Evolutionary conservation across 2,329 filamentous ascomycete species (phyloP).

Genomic region (Aspergillus tamarii): DNA sequence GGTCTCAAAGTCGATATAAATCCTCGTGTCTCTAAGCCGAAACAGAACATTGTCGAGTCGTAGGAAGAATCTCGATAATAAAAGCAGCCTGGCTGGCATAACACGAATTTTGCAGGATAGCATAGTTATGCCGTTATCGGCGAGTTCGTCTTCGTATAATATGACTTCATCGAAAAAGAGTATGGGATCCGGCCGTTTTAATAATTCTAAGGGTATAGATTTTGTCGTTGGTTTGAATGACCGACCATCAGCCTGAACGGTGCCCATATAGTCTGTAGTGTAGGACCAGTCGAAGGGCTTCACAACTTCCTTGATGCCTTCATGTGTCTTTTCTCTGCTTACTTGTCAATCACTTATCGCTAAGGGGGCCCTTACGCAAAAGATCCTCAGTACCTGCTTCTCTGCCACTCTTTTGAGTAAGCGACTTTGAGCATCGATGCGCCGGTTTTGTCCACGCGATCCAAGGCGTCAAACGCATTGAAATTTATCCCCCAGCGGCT

Average conservation of each 20-base stretch:
- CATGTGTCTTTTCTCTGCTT: constrained; percentile 72
- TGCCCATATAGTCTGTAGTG: constrained; percentile 83
- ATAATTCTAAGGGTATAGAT: constrained; percentile 79
- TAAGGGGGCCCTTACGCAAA: background rate
- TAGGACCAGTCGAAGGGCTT: constrained; percentile 99
- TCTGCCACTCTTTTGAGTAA: constrained; percentile 86
- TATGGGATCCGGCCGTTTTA: constrained; percentile 89
- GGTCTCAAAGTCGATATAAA: constrained; percentile 86
- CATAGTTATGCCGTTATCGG: constrained; percentile 94
- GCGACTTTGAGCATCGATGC: constrained; percentile 89
- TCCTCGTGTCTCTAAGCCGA: constrained; percentile 82
- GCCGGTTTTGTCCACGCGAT: constrained; percentile 92
- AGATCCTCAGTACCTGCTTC: constrained; percentile 58
- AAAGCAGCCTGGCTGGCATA: constrained; percentile 83
- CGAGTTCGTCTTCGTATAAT: constrained; percentile 95
- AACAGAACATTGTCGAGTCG: constrained; percentile 87
- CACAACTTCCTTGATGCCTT: constrained; percentile 88
- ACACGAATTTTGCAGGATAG: constrained; percentile 89
- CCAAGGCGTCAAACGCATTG: constrained; percentile 83
- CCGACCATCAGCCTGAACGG: constrained; percentile 49
- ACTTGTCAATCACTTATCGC: constrained; percentile 42
- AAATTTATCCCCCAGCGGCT: constrained; percentile 81
- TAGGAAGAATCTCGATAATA: constrained; percentile 89
- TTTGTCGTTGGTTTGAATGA: constrained; percentile 51
- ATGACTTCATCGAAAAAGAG: constrained; percentile 96